phyloP scores from a whole-genome alignment of 208 protist genomes.

The Acanthamoeba quina region DNA sequence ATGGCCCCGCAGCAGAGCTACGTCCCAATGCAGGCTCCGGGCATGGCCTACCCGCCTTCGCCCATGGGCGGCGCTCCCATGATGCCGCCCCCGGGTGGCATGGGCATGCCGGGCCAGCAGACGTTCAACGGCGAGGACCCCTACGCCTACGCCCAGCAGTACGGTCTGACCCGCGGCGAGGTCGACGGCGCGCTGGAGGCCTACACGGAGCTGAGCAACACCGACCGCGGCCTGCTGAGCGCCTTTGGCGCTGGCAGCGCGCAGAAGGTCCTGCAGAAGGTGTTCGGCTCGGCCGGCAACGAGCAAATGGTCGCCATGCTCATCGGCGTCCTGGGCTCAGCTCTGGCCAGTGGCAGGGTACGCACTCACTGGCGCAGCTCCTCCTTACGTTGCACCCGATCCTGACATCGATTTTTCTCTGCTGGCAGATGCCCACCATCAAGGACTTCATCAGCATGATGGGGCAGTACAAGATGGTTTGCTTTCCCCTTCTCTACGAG shows the following conservation, averaged over 20 bases:
- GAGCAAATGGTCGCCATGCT: conserved; percentile 11
- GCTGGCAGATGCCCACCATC: background rate
- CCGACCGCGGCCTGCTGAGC: background rate
- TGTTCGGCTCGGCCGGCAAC: conserved; percentile 10
- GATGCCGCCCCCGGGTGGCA: too few species aligned
- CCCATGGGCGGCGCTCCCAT: too few species aligned
- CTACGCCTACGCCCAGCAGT: conserved; percentile 30
- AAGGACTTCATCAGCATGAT: conserved; percentile 36
- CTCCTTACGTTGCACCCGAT: background rate
- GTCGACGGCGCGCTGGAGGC: conserved; percentile 3
- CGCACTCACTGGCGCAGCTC: background rate
- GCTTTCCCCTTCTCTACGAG: background rate
- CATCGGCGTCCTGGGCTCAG: background rate
- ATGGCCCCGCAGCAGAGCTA: background rate
- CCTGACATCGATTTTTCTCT: background rate
- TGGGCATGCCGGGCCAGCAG: background rate
- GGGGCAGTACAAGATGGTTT: conserved; percentile 32
- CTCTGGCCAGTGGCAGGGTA: conserved; percentile 12
- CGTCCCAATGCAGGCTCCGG: background rate
- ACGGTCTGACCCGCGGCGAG: background rate
- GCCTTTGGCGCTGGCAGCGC: background rate
- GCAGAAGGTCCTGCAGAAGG: background rate
- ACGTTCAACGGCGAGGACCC: background rate
- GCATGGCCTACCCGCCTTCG: too few species aligned
- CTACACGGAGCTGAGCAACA: conserved; percentile 3